Evolutionary conservation across 2,329 filamentous ascomycete genomes (phyloP).

Genomic region (Tolypocladium pustulatum): DNA sequence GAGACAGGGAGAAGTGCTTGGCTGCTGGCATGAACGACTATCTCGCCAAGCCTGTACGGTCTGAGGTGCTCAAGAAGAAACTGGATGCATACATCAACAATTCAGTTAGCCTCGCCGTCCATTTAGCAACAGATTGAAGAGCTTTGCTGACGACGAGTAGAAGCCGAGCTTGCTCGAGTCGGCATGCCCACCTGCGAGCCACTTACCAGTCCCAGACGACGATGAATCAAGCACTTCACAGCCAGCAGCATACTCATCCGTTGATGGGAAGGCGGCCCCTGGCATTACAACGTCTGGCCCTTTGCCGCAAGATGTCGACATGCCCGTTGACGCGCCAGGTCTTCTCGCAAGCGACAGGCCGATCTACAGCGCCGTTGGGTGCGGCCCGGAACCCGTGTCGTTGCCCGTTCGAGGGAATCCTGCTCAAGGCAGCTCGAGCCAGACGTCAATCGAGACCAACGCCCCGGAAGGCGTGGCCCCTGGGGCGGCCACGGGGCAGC

Average conservation of each 20-base stretch:
- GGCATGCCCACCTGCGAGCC: background rate
- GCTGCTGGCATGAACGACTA: constrained; percentile 97
- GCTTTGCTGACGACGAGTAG: background rate
- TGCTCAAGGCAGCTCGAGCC: constrained; percentile 3
- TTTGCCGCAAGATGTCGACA: constrained; percentile 22
- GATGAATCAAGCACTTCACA: background rate
- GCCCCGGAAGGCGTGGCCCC: constrained; percentile 17
- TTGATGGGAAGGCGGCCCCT: constrained; percentile 1
- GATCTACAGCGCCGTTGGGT: constrained; percentile 6
- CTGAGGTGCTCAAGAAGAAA: constrained; percentile 76
- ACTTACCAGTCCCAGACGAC: background rate
- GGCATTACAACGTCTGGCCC: constrained; percentile 12
- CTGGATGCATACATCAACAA: constrained; percentile 47
- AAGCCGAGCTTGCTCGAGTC: background rate
- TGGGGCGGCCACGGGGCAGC: constrained; percentile 10
- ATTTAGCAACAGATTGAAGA: background rate
- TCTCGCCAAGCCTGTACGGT: constrained; percentile 87
- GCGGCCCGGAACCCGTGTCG: constrained; percentile 1
- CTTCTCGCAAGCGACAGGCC: constrained; percentile 16
- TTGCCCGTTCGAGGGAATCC: background rate
- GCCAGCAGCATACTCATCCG: background rate
- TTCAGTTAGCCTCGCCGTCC: constrained; percentile 13
- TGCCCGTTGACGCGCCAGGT: constrained; percentile 16
- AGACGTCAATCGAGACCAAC: constrained; percentile 22
- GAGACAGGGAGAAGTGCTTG: constrained; percentile 90